Evolutionary conservation across 2,329 filamentous ascomycete genomes (phyloP), one percentile per base, ranked within the genome.

Genomic region (Dactylellina haptotyla): DNA sequence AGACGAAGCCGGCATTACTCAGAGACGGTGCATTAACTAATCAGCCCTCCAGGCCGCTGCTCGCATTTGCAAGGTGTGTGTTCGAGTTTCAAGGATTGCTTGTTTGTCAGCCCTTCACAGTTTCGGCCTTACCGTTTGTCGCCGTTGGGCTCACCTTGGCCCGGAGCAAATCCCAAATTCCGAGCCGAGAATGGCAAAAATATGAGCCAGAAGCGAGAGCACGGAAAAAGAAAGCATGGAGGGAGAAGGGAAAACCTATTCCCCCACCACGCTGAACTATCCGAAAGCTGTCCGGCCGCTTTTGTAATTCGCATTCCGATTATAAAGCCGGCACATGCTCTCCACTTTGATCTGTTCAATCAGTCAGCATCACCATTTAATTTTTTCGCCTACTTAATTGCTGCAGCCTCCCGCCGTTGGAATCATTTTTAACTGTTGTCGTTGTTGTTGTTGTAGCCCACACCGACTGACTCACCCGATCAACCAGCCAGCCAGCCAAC

Each of bases 311-410:
- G 18, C 43, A 37, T 54, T 63, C 39, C 34, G 62, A 67, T 67
- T 67, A 67, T 67, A 67, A 67, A 67, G 63, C 53, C 30, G 28
- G 50, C 50, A 32, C 37, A 48, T 45, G 28, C 59, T 30, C 59
- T 39, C 18, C 14, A 20, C 37, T 14, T 20, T 18, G 18, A 54
- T 18, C 26, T 34, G 12, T 37, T 43, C 37, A 23, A 16, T 16
- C 45, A 14, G 32, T 58, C 23, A n/a, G 5, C 53, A 43, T 45
- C 14, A 30, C 6, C 32, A 39, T 9, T 3, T 26, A 10, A 9
- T 30, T n/a, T 16, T 20, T 18, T 45, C 23, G 23, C 3, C 41
- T 50, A 37, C 39, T 23, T 32, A 41, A 16, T 50, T 10, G 32
- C 4, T 10, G n/a, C n/a, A n/a, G 16, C 18, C 25, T 28, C 59